Base-by-base conservation (phyloP, 2,329 filamentous ascomycete genomes). In the Cladosporium sp. region DNA sequence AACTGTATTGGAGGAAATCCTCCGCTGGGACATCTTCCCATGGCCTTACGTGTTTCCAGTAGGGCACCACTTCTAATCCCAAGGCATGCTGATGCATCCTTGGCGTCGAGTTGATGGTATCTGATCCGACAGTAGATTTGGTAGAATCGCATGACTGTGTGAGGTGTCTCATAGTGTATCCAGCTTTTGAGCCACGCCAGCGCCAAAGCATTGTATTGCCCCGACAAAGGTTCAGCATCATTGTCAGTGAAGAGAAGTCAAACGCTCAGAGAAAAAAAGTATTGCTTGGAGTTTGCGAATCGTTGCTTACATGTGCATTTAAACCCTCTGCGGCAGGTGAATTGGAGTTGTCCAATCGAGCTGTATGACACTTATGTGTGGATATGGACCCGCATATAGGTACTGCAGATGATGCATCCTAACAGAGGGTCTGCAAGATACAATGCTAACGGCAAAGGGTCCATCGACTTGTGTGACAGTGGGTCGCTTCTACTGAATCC, bases 1-100 rank as follows among this genome's bases (percentile, higher is more conserved):
- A 85, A 11, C 73, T 68, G 60, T 84, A 82, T 36, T 74, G 80
- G 19, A 82, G 71, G 62, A 85, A 86, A 0, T 82, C 72, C 1
- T 78, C 69, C 2, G 71, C 65, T 0, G 78, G 65, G 0, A 83
- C 73, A 62, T 82, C 65, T 57, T 76, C 72, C 81, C 82, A 85
- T 28, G 54, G 54, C n/a, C 15, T 12, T 15, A 56, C 8, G 3
- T 17, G 20, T 15, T 19, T 38, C 54, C 54, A 56, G 12, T 56
- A 56, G 2, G 54, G 42, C 3, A 5, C 36, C 15, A 28, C 19
- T 5, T 47, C 30, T 2, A 19, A 9, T 5, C n/a, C 30, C 19
- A 19, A 17, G 14, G 8, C 2, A 6, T 49, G 28, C 17, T 37
- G 47, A 22, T 19, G 7, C 7, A 12, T 34, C 30, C 4, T 2